Percentiles rank a stretch among this genome's conserved stretches.
Conservation (phyloP, 164 flowering plant genomes). For the Tetrastigma voinierianum region DNA sequence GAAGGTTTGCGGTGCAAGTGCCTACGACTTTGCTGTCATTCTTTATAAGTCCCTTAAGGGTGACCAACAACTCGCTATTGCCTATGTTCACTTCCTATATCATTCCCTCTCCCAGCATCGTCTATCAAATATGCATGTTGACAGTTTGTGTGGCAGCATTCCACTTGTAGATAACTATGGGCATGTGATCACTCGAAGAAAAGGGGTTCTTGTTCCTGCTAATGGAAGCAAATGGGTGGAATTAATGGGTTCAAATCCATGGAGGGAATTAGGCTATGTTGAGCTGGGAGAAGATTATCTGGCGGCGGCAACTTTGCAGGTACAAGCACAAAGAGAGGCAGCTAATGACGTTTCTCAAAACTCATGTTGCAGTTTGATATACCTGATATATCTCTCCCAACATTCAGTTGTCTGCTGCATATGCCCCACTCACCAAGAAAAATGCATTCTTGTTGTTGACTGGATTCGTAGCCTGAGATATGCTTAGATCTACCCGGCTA, state of each 20-base stretch:
- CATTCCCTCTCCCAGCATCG: slow-evolving; percentile 30
- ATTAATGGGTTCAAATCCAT: slow-evolving; percentile 55
- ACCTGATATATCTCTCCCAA: slow-evolving; percentile 53
- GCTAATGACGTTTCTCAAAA: slow-evolving; percentile 34
- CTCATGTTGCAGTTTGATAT: slow-evolving; percentile 46
- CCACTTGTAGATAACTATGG: slow-evolving; percentile 49
- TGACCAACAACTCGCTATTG: slow-evolving; percentile 25
- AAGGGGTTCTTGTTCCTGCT: slow-evolving; percentile 61
- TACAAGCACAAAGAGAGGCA: no score
- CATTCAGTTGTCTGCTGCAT: slow-evolving; percentile 35
- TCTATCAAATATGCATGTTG: slow-evolving; percentile 19
- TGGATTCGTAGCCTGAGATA: slow-evolving; percentile 35
- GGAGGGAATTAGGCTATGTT: slow-evolving; percentile 42
- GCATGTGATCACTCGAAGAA: slow-evolving; percentile 12
- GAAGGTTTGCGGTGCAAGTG: slow-evolving; percentile 10
- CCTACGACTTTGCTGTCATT: slow-evolving; percentile 28
- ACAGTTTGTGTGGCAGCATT: slow-evolving; percentile 29
- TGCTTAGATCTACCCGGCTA: slow-evolving; percentile 21
- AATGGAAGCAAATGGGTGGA: slow-evolving; percentile 57
- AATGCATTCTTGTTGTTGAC: slow-evolving; percentile 53
- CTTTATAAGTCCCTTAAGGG: slow-evolving; percentile 9
- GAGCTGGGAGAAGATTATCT: slow-evolving; percentile 59
- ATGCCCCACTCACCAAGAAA: slow-evolving; percentile 44
- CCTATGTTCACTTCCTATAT: slow-evolving; percentile 42
- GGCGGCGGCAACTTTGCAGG: no score